Evolutionary conservation across 225 moss, liverwort and hornwort genomes (phyloP).

Genomic region (Polytrichum formosum): DNA sequence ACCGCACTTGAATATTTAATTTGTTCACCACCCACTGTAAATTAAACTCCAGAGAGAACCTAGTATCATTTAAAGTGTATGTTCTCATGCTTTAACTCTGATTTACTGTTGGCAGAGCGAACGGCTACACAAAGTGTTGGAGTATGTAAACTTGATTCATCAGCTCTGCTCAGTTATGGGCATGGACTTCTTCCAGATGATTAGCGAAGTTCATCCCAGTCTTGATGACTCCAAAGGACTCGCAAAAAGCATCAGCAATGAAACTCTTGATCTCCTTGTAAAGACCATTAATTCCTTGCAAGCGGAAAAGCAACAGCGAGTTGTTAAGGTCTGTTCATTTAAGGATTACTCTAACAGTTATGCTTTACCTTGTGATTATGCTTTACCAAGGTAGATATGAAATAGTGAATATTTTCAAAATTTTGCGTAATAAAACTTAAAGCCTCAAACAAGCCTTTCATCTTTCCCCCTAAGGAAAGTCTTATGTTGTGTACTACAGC

Average conservation of each 20-base stretch:
- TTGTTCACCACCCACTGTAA: too few species aligned
- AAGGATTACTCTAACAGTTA: not conserved
- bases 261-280: constrained; percentile 79
- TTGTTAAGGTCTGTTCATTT: constrained; percentile 48
- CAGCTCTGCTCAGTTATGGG: constrained; percentile 88
- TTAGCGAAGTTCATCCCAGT: constrained; percentile 90
- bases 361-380: too few species aligned
- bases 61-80: too few species aligned
- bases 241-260: constrained; percentile 90
- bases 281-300: constrained; percentile 75
- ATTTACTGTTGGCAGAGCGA: constrained; percentile 42
- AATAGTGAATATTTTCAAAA: too few species aligned
- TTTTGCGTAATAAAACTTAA: too few species aligned
- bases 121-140: constrained; percentile 77
- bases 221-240: constrained; percentile 78
- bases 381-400: too few species aligned
- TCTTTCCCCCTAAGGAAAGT: too few species aligned
- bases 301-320: constrained; percentile 86
- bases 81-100: not conserved
- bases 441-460: too few species aligned
- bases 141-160: constrained; percentile 73
- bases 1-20: too few species aligned
- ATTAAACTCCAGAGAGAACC: too few species aligned
- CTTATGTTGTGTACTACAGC: constrained; percentile 26
- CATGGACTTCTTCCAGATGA: constrained; percentile 79